phyloP scores from a whole-genome alignment of 768 basidiomycete species.

The Thelephora ganbajun region DNA sequence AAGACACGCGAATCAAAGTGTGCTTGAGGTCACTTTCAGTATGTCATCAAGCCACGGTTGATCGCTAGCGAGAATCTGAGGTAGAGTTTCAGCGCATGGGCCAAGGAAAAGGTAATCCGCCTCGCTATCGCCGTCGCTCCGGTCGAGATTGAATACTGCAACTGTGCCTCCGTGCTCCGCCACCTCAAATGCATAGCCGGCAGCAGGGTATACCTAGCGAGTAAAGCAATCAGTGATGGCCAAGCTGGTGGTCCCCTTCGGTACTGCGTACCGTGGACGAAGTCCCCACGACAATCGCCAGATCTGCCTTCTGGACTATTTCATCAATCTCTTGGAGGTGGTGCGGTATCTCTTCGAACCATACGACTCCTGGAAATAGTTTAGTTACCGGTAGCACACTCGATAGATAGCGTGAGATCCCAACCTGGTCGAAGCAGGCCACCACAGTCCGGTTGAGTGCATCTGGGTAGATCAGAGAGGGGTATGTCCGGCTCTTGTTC shows the following conservation, averaged over 20 bases:
- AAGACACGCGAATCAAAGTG: too few species aligned
- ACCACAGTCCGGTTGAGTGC: constrained; percentile 13
- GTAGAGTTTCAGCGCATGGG: constrained; percentile 32
- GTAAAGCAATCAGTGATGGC: too few species aligned
- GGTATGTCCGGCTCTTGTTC: constrained; percentile 18
- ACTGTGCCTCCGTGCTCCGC: constrained; percentile 19
- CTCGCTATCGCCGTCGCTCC: constrained; percentile 21
- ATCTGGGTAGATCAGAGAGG: constrained; percentile 16
- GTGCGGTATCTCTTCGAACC: constrained; percentile 24
- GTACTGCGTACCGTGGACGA: constrained; percentile 20
- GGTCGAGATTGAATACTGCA: constrained; percentile 22
- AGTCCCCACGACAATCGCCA: constrained; percentile 26
- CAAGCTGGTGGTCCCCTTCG: neutral
- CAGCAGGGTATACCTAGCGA: constrained; percentile 20
- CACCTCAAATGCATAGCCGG: constrained; percentile 15
- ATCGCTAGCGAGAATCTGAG: constrained; percentile 21
- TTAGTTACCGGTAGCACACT: too few species aligned
- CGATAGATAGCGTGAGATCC: too few species aligned
- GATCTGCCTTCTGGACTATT: constrained; percentile 16
- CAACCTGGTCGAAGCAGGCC: constrained; percentile 13
- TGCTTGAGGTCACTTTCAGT: too few species aligned
- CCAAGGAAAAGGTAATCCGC: constrained; percentile 39
- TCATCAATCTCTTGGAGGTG: constrained; percentile 16
- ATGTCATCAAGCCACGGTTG: too few species aligned
- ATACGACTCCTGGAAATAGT: constrained; percentile 23